phyloP scores from a whole-genome alignment of 163 green algal genomes.

The Scenedesmus sp. region DNA sequence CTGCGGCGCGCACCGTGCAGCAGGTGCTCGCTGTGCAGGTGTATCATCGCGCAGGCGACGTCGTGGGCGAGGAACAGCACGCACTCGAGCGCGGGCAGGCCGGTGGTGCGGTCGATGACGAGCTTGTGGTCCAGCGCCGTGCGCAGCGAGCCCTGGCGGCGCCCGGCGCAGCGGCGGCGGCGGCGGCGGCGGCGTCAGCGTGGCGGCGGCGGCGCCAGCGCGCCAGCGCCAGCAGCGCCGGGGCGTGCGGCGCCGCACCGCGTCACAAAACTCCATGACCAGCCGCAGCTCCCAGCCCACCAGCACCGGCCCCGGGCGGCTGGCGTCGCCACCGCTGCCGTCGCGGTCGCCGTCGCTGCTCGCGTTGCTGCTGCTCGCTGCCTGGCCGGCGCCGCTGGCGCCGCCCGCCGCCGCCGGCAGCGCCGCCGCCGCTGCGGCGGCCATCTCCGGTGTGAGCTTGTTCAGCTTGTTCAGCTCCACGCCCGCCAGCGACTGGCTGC shows the following conservation, averaged over 20 bases:
- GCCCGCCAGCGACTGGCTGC: not conserved
- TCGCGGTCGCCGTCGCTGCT: slow-evolving; percentile 8
- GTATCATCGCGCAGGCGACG: slow-evolving; percentile 43
- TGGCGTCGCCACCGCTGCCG: not conserved
- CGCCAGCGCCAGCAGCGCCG: too few relatives aligned
- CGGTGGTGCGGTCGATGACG: slow-evolving; percentile 60
- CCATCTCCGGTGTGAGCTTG: slow-evolving; percentile 17
- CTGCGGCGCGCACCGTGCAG: slow-evolving; percentile 45
- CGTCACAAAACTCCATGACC: slow-evolving; percentile 48
- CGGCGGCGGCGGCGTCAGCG: not conserved
- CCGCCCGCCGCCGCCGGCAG: slow-evolving; percentile 17
- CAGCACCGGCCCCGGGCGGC: not conserved
- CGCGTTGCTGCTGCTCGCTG: not conserved
- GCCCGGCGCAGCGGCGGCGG: too few relatives aligned
- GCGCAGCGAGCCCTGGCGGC: slow-evolving; percentile 39
- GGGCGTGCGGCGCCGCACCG: slow-evolving; percentile 15
- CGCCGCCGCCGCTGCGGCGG: slow-evolving; percentile 20
- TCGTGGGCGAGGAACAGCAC: slow-evolving; percentile 40
- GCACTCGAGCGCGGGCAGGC: slow-evolving; percentile 33
- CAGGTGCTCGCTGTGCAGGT: slow-evolving; percentile 45
- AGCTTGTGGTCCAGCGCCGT: slow-evolving; percentile 39
- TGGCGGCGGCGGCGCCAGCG: too few relatives aligned
- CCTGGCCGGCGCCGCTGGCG: not conserved
- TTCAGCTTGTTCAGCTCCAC: not conserved
- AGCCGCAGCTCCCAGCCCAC: slow-evolving; percentile 47